Evolutionary conservation across 2,329 filamentous ascomycete species (phyloP).

Genomic region (Cladosporium sp.): DNA sequence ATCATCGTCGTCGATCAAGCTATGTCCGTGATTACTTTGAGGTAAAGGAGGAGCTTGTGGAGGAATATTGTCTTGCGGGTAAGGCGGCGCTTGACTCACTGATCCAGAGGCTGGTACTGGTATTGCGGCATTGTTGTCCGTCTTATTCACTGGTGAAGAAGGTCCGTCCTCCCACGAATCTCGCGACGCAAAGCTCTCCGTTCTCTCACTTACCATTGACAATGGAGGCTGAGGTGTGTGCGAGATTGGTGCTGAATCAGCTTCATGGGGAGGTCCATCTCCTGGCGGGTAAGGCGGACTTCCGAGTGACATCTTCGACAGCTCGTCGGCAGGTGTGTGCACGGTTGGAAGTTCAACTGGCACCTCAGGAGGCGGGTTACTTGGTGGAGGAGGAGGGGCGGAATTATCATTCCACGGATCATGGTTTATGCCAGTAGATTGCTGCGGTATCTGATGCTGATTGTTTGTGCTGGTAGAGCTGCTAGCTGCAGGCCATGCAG

Average conservation of each 20-base stretch:
- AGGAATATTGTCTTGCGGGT: not conserved
- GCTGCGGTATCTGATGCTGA: slow-evolving; percentile 3
- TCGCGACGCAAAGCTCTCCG: slow-evolving; percentile 14
- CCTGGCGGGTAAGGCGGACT: slow-evolving; percentile 7
- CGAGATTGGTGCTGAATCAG: slow-evolving; percentile 24
- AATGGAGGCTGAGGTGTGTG: slow-evolving; percentile 26
- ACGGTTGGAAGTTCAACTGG: slow-evolving; percentile 41
- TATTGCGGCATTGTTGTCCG: not conserved
- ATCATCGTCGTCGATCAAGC: slow-evolving; percentile 14
- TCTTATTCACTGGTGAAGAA: not conserved
- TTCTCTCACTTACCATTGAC: slow-evolving; percentile 19
- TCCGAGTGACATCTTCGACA: slow-evolving; percentile 35
- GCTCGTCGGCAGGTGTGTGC: slow-evolving; percentile 38
- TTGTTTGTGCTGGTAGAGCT: not conserved
- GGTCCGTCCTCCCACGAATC: slow-evolving; percentile 17
- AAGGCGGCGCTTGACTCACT: not conserved
- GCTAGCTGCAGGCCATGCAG: not conserved
- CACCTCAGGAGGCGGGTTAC: slow-evolving; percentile 19
- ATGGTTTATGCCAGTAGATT: not conserved
- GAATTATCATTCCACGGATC: slow-evolving; percentile 9
- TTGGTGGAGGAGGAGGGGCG: slow-evolving; percentile 11
- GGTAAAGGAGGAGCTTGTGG: slow-evolving; percentile 15
- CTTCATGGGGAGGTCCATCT: slow-evolving; percentile 19
- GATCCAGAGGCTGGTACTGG: slow-evolving; percentile 4
- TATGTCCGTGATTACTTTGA: slow-evolving; percentile 4